These are phyloP conservation scores for Apiospora sp. DNA, from an alignment of 2,329 filamentous ascomycete genomes.

Conservation along the genomic window DNA sequence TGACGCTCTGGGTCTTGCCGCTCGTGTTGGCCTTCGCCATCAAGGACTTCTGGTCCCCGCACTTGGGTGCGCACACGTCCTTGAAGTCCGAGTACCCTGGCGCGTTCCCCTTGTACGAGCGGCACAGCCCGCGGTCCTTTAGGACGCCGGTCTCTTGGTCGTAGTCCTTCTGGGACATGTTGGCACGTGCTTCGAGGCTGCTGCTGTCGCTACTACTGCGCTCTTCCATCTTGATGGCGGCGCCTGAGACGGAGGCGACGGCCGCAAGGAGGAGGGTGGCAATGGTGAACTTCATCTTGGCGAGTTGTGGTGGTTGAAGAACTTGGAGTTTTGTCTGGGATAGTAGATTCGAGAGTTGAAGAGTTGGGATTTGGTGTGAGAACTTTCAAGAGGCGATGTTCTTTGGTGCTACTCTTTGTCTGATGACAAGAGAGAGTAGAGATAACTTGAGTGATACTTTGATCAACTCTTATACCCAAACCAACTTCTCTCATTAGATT, in stretches of 20 bases:
- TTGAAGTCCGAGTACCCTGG: conserved; percentile 18
- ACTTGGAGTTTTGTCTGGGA: neutral
- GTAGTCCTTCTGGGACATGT: conserved; percentile 6
- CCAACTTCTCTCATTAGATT: neutral
- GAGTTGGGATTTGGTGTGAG: neutral
- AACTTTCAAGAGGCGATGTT: neutral
- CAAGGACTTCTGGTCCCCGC: conserved; percentile 13
- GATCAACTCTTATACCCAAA: neutral
- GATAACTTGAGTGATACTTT: neutral
- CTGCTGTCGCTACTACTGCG: too few relatives aligned
- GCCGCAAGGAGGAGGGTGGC: conserved; percentile 19
- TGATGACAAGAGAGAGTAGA: neutral
- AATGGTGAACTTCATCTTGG: conserved; percentile 23
- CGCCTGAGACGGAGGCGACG: conserved; percentile 3
- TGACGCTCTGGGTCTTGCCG: neutral
- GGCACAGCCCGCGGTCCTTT: conserved; percentile 23
- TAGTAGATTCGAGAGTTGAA: neutral
- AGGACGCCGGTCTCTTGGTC: neutral
- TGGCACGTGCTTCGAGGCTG: conserved; percentile 1
- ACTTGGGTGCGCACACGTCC: conserved; percentile 23
- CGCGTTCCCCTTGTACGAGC: conserved; percentile 5
- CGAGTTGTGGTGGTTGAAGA: neutral
- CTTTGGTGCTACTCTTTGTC: neutral
- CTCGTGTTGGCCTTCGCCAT: neutral
- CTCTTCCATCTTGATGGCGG: neutral